Base-by-base conservation (phyloP, 208 protist genomes). In the Endotrypanum monterogeii region DNA sequence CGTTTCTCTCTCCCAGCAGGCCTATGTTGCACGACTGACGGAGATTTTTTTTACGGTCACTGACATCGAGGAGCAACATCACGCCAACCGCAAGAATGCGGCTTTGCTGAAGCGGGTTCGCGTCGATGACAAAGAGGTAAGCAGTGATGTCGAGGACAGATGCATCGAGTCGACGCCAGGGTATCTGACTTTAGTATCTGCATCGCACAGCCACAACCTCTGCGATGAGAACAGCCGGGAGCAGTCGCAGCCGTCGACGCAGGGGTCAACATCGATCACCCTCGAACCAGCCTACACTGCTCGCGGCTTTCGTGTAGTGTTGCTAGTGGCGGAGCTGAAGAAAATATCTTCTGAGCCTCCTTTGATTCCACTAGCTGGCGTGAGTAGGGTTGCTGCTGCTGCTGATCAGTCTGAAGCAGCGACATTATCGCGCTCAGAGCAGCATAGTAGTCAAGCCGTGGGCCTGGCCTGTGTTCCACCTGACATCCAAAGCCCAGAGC, bases 1-100 rank as follows among this genome's bases (percentile, higher is more conserved):
- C 55, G 32, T 67, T 4, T 44, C 71, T 6, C 70, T 92, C 1
- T 77, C 90, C 2, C 86, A 88, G 61, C 79, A 78, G 44, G 72
- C 74, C 16, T 91, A 86, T 39, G 78, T 74, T 37, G 70, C 58
- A 20, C 55, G 70, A 44, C 68, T 89, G 67, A 70, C 74, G 28
- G 73, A 74, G 12, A 37, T 54, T 14, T 89, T 89, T 57, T 87
- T 83, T 46, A 60, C 25, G 14, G 41, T 71, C 18, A 52, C 52
- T 0, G 72, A 77, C 32, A 37, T 84, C 32, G 56, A 55, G 9
- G 37, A 11, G 39, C 73, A 52, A 28, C 69, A 78, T 30, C 28
- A 14, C 12, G 56, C 69, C 2, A 51, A 46, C 52, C 60, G 73
- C 11, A 73, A 83, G 48, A 61, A 75, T n/a, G 67, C 63, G 1